phyloP scores from a whole-genome alignment of 805 yeast genomes.

The Spathaspora hagerdaliae region DNA sequence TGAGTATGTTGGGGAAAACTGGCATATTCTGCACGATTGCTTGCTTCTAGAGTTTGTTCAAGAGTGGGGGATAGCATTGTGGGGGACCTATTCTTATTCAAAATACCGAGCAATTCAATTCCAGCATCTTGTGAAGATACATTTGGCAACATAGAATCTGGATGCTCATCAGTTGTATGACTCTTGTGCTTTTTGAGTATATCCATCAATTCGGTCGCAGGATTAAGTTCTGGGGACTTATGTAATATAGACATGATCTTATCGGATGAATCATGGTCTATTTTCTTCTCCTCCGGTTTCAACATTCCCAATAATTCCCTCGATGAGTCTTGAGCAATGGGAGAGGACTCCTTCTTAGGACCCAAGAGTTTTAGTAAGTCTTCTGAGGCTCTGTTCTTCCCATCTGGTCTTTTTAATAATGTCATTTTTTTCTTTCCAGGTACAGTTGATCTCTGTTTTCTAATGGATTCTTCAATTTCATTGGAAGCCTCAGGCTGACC shows the following conservation, averaged over 20 bases:
- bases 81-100: background rate
- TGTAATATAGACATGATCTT: background rate
- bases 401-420: slow-evolving; percentile 21
- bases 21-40: slow-evolving; percentile 1
- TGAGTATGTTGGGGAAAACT: slow-evolving; percentile 1
- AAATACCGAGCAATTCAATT: background rate
- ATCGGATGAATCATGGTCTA: background rate
- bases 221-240: background rate
- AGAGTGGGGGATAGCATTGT: background rate
- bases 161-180: background rate
- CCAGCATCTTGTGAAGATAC: background rate
- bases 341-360: slow-evolving; percentile 2
- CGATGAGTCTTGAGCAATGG: slow-evolving; percentile 5
- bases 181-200: slow-evolving; percentile 9
- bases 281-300: background rate
- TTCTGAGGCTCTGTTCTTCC: slow-evolving; percentile 3
- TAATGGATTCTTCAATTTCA: slow-evolving; percentile 19
- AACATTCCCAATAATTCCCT: slow-evolving; percentile 15
- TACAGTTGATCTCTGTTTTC: slow-evolving; percentile 5
- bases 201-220: slow-evolving; percentile 13
- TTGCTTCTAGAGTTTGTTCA: background rate
- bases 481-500: slow-evolving; percentile 15
- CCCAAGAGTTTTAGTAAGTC: slow-evolving; percentile 13
- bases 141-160: background rate
- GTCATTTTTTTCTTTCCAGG: slow-evolving; percentile 23